Conservation (phyloP, 306 rosid genomes). For the Cucurbita argyrosperma region DNA sequence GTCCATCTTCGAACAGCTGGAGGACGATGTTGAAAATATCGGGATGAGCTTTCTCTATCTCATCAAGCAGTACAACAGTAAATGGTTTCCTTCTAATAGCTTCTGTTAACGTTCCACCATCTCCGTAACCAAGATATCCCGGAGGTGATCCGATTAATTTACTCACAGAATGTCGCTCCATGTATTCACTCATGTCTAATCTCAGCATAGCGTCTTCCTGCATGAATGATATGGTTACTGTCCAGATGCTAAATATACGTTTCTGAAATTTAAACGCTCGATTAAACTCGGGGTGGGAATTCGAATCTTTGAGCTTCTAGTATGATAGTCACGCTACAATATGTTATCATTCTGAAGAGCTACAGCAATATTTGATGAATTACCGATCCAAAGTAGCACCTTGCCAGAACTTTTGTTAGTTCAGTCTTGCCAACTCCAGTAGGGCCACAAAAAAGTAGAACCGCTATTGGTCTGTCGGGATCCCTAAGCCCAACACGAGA, state of each 20-base stretch:
- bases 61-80: conserved; percentile 69
- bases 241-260: neutral
- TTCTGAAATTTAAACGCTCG: neutral
- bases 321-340: neutral
- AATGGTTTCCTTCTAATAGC: conserved; percentile 80
- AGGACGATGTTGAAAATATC: conserved; percentile 79
- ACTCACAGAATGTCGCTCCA: conserved; percentile 92
- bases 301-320: too few relatives aligned
- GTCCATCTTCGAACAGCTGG: conserved; percentile 79
- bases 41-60: conserved; percentile 97
- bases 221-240: neutral
- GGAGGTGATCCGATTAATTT: conserved; percentile 90
- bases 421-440: conserved; percentile 21
- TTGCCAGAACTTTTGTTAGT: conserved; percentile 14
- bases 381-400: conserved; percentile 11
- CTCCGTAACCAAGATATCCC: conserved; percentile 85
- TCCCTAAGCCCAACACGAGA: conserved; percentile 21
- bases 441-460: conserved; percentile 19
- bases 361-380: neutral
- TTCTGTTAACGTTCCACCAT: conserved; percentile 78
- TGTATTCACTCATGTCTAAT: conserved; percentile 90
- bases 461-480: conserved; percentile 19
- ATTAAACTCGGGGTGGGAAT: neutral
- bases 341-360: neutral
- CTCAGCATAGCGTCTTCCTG: conserved; percentile 78